Percentiles rank a stretch among this genome's conserved stretches.
Evolutionary conservation across 1,139 yeast species (phyloP).

Genomic region (Zygotorulaspora mrakii): DNA sequence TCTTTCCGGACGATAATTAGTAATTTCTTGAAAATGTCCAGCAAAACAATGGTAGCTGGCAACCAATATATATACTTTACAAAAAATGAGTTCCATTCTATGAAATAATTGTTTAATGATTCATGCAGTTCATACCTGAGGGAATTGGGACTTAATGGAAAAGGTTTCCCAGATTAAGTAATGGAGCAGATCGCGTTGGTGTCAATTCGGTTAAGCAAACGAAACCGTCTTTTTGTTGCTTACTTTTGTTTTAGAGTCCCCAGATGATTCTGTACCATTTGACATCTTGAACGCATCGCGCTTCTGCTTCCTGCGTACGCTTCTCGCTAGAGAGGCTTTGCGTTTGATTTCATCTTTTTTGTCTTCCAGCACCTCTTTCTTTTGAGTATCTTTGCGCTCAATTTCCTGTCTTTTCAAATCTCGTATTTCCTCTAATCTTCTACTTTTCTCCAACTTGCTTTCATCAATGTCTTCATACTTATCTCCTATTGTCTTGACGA

Average conservation of each 20-base stretch:
- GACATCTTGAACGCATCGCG: constrained; percentile 43
- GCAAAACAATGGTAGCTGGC: too few relatives aligned
- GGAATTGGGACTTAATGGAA: too few relatives aligned
- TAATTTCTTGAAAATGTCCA: too few relatives aligned
- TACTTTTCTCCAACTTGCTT: constrained; percentile 83
- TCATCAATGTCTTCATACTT: constrained; percentile 78
- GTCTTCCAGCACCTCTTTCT: constrained; percentile 63
- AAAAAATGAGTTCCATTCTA: too few relatives aligned
- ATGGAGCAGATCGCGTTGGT: too few relatives aligned
- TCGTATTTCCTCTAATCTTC: constrained; percentile 84
- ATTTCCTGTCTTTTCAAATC: constrained; percentile 82
- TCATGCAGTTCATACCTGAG: too few relatives aligned
- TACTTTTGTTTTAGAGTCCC: constrained; percentile 3
- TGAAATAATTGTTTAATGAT: too few relatives aligned
- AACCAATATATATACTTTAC: too few relatives aligned
- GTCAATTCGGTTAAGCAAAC: constrained; percentile 19
- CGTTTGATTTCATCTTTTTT: constrained; percentile 75
- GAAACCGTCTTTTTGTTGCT: constrained; percentile 26
- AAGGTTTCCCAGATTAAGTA: too few relatives aligned
- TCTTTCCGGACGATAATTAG: too few relatives aligned
- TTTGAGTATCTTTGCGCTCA: constrained; percentile 73
- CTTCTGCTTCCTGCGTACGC: constrained; percentile 66
- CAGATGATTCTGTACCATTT: constrained; percentile 30
- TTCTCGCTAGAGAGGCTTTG: constrained; percentile 65
- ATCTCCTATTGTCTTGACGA: constrained; percentile 78